Evolutionary conservation across 805 yeast species (phyloP).

Genomic region (Kodamaea laetipori): DNA sequence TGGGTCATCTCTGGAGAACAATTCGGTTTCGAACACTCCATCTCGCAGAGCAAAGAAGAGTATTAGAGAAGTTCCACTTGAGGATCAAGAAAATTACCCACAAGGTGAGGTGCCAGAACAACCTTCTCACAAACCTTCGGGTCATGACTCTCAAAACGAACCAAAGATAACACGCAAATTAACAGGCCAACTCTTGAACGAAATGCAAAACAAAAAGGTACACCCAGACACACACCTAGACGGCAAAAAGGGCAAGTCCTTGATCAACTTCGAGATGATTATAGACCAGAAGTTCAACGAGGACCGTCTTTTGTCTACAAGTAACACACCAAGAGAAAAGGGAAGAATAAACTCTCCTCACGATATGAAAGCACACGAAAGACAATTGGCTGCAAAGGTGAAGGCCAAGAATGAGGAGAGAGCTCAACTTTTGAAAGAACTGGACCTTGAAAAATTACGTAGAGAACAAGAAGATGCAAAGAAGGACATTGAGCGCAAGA

Average conservation of each 20-base stretch:
- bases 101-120: too few relatives aligned
- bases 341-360: conserved; percentile 9
- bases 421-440: conserved; percentile 10
- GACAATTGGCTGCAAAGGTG: conserved; percentile 19
- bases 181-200: conserved; percentile 2
- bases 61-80: not conserved
- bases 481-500: conserved; percentile 20
- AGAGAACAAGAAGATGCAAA: conserved; percentile 16
- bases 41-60: not conserved
- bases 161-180: not conserved
- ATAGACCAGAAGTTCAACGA: conserved; percentile 37
- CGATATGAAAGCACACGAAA: conserved; percentile 13
- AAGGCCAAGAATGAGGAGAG: conserved; percentile 16
- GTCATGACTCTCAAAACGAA: not conserved
- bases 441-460: conserved; percentile 6
- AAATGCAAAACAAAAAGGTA: not conserved
- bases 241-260: conserved; percentile 12
- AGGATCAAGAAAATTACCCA: too few relatives aligned
- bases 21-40: not conserved
- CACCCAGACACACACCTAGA: conserved; percentile 9
- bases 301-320: conserved; percentile 12
- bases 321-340: conserved; percentile 2
- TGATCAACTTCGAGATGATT: conserved; percentile 32
- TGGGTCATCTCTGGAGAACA: not conserved
- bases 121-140: too few relatives aligned